These are phyloP conservation scores for Carex arenaria DNA, from an alignment of 202 grass and related monocot genomes.

Conservation along the genomic window DNA sequence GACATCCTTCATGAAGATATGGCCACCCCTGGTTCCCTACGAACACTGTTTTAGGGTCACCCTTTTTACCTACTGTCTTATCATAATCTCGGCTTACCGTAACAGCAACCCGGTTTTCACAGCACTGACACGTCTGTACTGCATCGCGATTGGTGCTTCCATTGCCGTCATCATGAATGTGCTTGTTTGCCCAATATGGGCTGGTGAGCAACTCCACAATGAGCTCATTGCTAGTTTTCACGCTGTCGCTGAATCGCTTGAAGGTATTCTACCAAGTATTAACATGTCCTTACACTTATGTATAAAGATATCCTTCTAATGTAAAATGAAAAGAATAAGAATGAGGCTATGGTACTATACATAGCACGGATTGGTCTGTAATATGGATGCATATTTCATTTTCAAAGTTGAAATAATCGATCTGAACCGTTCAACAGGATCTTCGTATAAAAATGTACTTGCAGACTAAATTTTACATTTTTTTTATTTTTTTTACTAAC, in stretches of 20 bases:
- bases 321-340: not conserved
- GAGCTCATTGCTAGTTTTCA: conserved; percentile 40
- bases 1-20: conserved; percentile 51
- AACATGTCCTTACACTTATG: not conserved
- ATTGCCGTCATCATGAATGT: conserved; percentile 39
- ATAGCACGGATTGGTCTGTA: no score
- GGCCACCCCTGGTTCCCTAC: conserved; percentile 34
- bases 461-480: no score
- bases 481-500: no score
- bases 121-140: conserved; percentile 39
- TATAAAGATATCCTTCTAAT: not conserved
- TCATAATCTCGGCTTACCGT: conserved; percentile 38
- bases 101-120: conserved; percentile 19
- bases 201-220: conserved; percentile 54
- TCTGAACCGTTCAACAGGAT: no score
- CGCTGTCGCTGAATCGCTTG: conserved; percentile 31
- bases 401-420: no score
- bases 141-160: conserved; percentile 34
- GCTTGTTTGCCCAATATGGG: conserved; percentile 47
- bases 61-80: conserved; percentile 58
- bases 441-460: no score
- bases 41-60: conserved; percentile 49
- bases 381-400: no score
- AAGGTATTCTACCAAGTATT: conserved; percentile 24
- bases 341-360: no score